These are phyloP conservation scores for Chlorella ohadii DNA, from an alignment of 139 green algal species.

Conservation along the genomic window DNA sequence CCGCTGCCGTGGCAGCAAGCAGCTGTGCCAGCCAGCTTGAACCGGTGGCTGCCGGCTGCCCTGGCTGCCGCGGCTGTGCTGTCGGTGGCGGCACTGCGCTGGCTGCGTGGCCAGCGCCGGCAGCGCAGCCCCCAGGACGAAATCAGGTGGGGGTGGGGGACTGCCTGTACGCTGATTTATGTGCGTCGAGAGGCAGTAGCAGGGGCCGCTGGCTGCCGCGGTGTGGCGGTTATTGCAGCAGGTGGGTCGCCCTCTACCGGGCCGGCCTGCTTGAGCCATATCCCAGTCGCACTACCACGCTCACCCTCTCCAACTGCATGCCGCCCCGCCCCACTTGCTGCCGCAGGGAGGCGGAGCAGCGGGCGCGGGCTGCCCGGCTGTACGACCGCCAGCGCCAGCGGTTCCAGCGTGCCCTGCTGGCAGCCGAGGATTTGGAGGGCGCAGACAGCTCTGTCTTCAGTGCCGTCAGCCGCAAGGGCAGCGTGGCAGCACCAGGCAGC, in stretches of 20 bases:
- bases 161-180: no score
- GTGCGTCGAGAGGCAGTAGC: background rate
- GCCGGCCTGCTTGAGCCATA: no score
- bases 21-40: background rate
- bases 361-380: background rate
- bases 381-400: slow-evolving; percentile 31
- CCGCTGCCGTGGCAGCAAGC: background rate
- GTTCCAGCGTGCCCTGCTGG: slow-evolving; percentile 40
- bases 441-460: slow-evolving; percentile 8
- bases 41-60: background rate
- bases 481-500: background rate
- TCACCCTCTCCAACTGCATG: no score
- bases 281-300: no score
- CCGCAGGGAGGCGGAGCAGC: slow-evolving; percentile 30
- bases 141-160: background rate
- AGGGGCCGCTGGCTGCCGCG: background rate
- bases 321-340: no score
- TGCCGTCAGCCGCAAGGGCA: slow-evolving; percentile 10
- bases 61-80: background rate
- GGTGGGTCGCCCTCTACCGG: no score
- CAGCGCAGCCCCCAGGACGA: background rate
- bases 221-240: no score
- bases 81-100: background rate
- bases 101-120: background rate
- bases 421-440: slow-evolving; percentile 30